Evolutionary conservation across 306 rosid genomes (phyloP).

Genomic region (Oxytropis ochrocephala): DNA sequence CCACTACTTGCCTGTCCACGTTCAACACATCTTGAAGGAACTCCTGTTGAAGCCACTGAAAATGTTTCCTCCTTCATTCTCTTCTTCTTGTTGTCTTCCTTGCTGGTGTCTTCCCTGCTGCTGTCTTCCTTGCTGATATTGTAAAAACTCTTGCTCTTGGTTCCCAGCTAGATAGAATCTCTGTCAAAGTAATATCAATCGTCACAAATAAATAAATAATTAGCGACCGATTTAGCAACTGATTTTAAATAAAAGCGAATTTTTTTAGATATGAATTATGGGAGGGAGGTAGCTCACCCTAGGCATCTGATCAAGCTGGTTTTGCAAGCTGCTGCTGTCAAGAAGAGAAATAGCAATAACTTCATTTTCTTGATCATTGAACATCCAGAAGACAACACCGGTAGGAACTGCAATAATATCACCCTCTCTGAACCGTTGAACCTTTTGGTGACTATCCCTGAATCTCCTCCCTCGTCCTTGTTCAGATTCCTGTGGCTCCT

Average conservation of each 20-base stretch:
- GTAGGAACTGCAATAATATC: slow-evolving; percentile 34
- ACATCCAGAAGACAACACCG: slow-evolving; percentile 26
- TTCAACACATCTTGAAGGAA: slow-evolving; percentile 38
- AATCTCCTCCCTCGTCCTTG: neutral
- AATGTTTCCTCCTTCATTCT: slow-evolving; percentile 28
- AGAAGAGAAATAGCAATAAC: slow-evolving; percentile 36
- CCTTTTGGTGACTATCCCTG: slow-evolving; percentile 35
- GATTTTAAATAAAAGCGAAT: too few relatives aligned
- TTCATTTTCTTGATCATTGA: slow-evolving; percentile 3
- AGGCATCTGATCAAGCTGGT: slow-evolving; percentile 59
- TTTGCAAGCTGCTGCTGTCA: slow-evolving; percentile 33
- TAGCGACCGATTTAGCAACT: too few relatives aligned
- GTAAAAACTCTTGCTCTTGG: slow-evolving; percentile 32
- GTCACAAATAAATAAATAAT: too few relatives aligned
- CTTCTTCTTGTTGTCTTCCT: neutral
- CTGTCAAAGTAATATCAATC: slow-evolving; percentile 6
- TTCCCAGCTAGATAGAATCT: slow-evolving; percentile 67
- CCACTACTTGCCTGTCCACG: slow-evolving; percentile 28
- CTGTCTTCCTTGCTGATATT: neutral
- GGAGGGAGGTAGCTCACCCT: slow-evolving; percentile 32
- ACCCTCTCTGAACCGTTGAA: slow-evolving; percentile 6
- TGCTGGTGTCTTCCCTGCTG: too few relatives aligned
- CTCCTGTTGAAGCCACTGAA: slow-evolving; percentile 31
- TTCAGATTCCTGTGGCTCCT: slow-evolving; percentile 27
- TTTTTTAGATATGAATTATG: too few relatives aligned